Evolutionary conservation across 352 stramenopile genomes (phyloP).

Genomic region (Thalassiosira exigua): DNA sequence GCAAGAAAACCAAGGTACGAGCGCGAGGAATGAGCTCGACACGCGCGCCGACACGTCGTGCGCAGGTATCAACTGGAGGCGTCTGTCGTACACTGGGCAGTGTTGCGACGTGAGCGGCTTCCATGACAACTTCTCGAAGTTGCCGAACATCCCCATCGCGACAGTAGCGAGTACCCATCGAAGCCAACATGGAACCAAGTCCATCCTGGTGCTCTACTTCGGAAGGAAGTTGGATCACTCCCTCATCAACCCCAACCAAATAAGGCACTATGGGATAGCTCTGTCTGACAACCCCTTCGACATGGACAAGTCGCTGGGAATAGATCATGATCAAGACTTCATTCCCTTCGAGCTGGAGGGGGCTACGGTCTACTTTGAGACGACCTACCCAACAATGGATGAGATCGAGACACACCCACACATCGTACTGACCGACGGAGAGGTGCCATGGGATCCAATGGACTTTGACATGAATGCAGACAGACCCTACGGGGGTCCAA

Average conservation of each 20-base stretch:
- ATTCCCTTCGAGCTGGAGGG: conserved; percentile 27
- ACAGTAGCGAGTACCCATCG: conserved; percentile 5
- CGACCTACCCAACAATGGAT: conserved; percentile 11
- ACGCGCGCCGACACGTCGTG: conserved; percentile 11
- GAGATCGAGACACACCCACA: conserved; percentile 14
- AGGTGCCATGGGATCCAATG: conserved; percentile 33
- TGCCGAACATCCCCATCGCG: conserved; percentile 19
- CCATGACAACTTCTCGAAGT: conserved; percentile 7
- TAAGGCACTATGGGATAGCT: conserved; percentile 34
- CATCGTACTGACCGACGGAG: conserved; percentile 28
- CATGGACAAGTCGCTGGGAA: conserved; percentile 12
- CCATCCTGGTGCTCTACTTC: conserved; percentile 44
- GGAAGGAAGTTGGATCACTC: conserved; percentile 38
- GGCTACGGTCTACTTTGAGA: conserved; percentile 30
- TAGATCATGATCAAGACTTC: conserved; percentile 17
- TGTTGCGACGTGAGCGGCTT: conserved; percentile 22
- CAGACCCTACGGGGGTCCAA: background rate
- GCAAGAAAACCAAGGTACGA: background rate
- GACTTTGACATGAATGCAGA: conserved; percentile 14
- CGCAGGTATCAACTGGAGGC: conserved; percentile 10
- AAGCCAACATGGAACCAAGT: conserved; percentile 1
- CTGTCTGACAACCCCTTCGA: conserved; percentile 44
- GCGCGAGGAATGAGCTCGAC: background rate
- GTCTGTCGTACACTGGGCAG: background rate
- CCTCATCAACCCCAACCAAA: conserved; percentile 54